Conservation (phyloP, 306 rosid species). For the Citrullus colocynthis region DNA sequence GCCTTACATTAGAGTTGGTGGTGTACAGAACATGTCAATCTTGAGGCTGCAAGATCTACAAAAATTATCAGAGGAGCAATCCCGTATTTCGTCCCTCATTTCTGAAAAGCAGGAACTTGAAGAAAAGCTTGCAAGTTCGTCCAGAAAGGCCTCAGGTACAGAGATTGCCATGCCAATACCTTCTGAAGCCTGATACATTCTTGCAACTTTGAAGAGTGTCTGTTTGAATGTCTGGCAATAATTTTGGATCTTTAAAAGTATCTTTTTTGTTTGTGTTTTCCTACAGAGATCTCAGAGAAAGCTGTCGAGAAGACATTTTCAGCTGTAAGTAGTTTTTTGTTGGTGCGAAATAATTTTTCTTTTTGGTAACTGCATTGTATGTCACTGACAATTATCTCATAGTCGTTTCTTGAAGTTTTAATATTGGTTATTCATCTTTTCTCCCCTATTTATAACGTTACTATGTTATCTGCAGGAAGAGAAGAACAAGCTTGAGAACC, state of each 20-base stretch:
- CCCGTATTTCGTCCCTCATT: conserved; percentile 30
- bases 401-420: background rate
- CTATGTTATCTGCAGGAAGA: conserved; percentile 48
- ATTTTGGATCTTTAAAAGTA: background rate
- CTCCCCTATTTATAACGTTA: background rate
- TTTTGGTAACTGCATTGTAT: background rate
- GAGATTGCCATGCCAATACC: background rate
- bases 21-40: conserved; percentile 43
- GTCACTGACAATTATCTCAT: background rate
- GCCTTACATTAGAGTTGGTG: conserved; percentile 15
- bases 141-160: conserved; percentile 48
- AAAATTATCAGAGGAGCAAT: conserved; percentile 52
- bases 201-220: background rate
- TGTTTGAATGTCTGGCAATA: background rate
- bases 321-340: conserved; percentile 35
- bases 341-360: background rate
- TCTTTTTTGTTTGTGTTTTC: background rate
- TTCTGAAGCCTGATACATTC: background rate
- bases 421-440: background rate
- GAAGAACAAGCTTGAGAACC: conserved; percentile 73
- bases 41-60: conserved; percentile 83
- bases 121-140: conserved; percentile 46
- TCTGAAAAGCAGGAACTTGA: conserved; percentile 78
- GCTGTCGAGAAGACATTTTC: conserved; percentile 40
- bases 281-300: conserved; percentile 44